A percentile compares a stretch with the other conserved stretches of the same genome.
These are phyloP conservation scores for Vitis hybrid DNA, from an alignment of 177 flowering plant species.

Conservation along the genomic window DNA sequence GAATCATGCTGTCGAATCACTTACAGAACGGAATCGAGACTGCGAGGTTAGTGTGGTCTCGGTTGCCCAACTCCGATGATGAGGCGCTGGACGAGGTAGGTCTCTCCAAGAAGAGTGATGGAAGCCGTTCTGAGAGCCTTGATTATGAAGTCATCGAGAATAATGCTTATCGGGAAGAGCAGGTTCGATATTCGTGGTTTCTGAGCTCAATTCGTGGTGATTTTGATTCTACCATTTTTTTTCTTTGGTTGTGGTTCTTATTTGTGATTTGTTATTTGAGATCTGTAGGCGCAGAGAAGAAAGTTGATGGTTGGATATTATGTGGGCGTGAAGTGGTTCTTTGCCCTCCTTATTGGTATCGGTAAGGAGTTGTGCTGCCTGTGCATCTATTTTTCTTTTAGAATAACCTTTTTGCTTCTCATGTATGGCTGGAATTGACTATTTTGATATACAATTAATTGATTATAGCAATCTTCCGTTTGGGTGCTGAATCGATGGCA, in stretches of 20 bases:
- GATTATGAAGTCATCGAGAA: slow-evolving; percentile 97
- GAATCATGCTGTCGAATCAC: slow-evolving; percentile 62
- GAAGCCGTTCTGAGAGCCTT: slow-evolving; percentile 67
- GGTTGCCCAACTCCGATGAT: slow-evolving; percentile 70
- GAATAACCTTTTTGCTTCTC: neutral
- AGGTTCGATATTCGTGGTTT: slow-evolving; percentile 43
- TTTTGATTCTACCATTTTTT: slow-evolving; percentile 2
- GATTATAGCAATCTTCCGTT: too few relatives aligned
- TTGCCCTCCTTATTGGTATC: slow-evolving; percentile 84
- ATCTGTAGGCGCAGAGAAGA: slow-evolving; percentile 73
- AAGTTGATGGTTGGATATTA: slow-evolving; percentile 60
- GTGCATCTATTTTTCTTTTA: too few relatives aligned
- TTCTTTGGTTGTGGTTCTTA: slow-evolving; percentile 1
- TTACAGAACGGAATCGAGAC: slow-evolving; percentile 81
- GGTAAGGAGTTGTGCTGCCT: slow-evolving; percentile 42
- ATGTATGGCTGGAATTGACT: too few relatives aligned
- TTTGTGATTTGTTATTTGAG: slow-evolving; percentile 12
- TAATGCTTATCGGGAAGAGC: slow-evolving; percentile 82
- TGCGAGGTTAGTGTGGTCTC: slow-evolving; percentile 82
- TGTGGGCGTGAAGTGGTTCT: slow-evolving; percentile 86
- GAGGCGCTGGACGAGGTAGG: slow-evolving; percentile 42
- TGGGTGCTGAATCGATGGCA: too few relatives aligned
- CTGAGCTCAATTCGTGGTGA: neutral
- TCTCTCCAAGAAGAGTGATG: slow-evolving; percentile 29
- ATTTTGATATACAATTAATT: too few relatives aligned